A percentile compares a stretch with the other conserved stretches of the same genome.
Conservation (phyloP, 495 filamentous ascomycete species). For the Penicillium roqueforti region DNA sequence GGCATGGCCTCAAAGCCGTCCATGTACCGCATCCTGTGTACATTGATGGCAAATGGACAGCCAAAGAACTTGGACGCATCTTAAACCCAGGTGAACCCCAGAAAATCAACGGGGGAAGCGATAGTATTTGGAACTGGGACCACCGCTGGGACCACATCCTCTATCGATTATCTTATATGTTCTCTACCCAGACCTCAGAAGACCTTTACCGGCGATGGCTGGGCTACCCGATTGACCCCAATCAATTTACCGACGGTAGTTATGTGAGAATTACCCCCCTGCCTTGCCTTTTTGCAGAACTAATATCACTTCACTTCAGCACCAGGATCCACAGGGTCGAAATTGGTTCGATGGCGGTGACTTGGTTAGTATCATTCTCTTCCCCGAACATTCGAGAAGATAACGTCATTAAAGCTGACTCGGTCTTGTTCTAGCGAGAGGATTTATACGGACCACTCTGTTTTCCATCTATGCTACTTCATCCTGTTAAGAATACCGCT, state of each 20-base stretch:
- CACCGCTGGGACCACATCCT: conserved; percentile 7
- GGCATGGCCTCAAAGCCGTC: conserved; percentile 59
- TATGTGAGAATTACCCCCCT: background rate
- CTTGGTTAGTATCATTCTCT: background rate
- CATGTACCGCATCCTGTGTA: conserved; percentile 55
- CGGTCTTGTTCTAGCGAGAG: background rate
- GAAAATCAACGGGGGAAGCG: conserved; percentile 4
- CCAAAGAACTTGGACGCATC: conserved; percentile 50
- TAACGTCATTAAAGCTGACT: background rate
- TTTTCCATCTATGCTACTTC: conserved; percentile 3
- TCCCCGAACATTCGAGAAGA: background rate
- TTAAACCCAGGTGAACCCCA: conserved; percentile 52
- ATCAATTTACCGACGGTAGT: background rate
- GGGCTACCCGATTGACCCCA: background rate
- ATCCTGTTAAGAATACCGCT: too few species aligned
- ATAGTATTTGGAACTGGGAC: conserved; percentile 17
- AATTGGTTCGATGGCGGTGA: conserved; percentile 5
- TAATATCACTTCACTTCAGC: too few species aligned
- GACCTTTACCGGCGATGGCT: background rate
- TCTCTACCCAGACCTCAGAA: background rate
- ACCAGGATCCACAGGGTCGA: conserved; percentile 2
- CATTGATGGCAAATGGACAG: conserved; percentile 43
- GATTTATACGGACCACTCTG: conserved; percentile 6
- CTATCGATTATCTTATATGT: background rate
- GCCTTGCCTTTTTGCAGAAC: too few species aligned